Evolutionary conservation across 2,329 filamentous ascomycete species (phyloP), one percentile per base, ranked within the genome.

Genomic region (Penicillium sp.): DNA sequence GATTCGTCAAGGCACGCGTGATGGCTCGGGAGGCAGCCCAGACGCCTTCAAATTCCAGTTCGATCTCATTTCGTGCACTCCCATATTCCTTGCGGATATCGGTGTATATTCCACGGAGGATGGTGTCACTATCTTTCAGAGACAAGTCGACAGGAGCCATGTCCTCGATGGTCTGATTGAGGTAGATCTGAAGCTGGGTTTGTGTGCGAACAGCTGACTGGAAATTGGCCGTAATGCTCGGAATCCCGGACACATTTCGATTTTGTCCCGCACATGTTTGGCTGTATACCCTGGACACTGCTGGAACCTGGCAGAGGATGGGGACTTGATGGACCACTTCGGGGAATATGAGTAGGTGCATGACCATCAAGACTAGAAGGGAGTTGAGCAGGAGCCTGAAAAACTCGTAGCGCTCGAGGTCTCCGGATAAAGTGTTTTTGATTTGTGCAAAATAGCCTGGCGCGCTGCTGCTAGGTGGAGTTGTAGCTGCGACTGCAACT

Each of bases 21-120:
- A 71, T 70, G 9, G 68, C 60, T 47, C 68, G 64, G 3, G 69
- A 61, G 16, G 70, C 70, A 47, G 64, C 58, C 58, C 65, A 63
- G 57, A 68, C 67, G 49, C 71, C 70, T 48, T 66, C 62, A 55
- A 73, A 74, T 56, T 74, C 71, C 11, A 74, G 68, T 14, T 71
- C 65, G 1, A 74, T 65, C n/a, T 71, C 70, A 48, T 74, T 61
- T 24, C 65, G 67, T 2, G 59, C 66, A 21, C 65, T 64, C 14
- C 68, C 65, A 46, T 70, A 67, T 26, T 58, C 59, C n/a, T 57
- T 56, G 47, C 66, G 66, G 6, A 74, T 56, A 16, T 64, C 62
- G 0, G 58, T 43, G 40, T 71, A 65, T 18, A 71, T 56, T 21
- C 62, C 62, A 26, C 59, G 62, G 9, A 74, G 65, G 18, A 23